Base-by-base conservation (phyloP, 352 stramenopile genomes). In the Pythium periplocum region DNA sequence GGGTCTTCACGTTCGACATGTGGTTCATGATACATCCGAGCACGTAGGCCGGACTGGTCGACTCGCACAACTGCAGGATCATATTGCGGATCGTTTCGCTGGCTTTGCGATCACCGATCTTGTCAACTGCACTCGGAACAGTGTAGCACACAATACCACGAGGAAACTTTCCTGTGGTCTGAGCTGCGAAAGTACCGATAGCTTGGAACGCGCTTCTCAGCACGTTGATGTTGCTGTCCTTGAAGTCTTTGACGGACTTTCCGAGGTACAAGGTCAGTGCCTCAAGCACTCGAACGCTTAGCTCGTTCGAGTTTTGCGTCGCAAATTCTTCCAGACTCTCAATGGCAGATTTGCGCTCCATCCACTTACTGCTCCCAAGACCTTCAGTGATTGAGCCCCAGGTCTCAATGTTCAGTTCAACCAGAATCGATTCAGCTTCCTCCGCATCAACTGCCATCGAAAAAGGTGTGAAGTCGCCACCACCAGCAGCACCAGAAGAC, bases 191-290 rank as follows among this genome's bases (percentile, higher is more conserved):
- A 4, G 66, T 82, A 8, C 73, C 82, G 4, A 95, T 66, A 1
- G 83, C 85, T 54, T 94, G 73, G 42, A 95, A 95, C 8, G 83
- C 73, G 53, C 83, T 90, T 48, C 87, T 90, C 10, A 95, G 53
- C 3, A 94, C 85, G 48, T 95, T 93, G 55, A 95, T 88, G 56
- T 95, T 95, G 62, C 78, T 93, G 56, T 95, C 85, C 51, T 90
- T 91, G 54, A 95, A 93, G 45, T 88, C 72, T 51, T 94, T 94
- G 7, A 90, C 78, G 64, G 90, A 72, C 37, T 83, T 86, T 26
- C 66, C 59, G 48, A 93, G 38, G 59, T 83, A 90, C 36, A 93
- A 48, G 6, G 78, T 85, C 39, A 95, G 64, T 6, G 83, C 81
- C 51, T 95, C 85, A 41, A 92, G 83, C 10, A 83, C 64, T 33